These are phyloP conservation scores for Cryptosporidium parvum DNA, from an alignment of 169 alveolate genomes.

Conservation along the genomic window DNA sequence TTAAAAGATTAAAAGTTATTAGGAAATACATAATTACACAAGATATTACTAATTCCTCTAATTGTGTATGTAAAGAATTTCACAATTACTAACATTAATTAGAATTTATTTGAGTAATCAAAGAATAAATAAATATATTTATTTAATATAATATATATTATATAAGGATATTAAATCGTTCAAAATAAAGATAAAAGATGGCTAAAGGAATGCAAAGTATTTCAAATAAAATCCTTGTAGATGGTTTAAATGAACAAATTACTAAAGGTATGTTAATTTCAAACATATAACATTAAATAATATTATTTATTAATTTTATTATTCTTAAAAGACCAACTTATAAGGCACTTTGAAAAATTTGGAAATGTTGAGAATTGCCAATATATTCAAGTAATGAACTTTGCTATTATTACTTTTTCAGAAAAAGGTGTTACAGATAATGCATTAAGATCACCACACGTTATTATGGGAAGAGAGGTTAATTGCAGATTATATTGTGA, in stretches of 20 bases:
- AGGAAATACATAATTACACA: background rate
- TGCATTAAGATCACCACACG: slow-evolving; percentile 74
- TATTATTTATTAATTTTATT: background rate
- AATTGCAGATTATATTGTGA: slow-evolving; percentile 69
- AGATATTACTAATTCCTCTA: background rate
- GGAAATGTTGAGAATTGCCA: slow-evolving; percentile 74
- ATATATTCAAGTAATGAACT: slow-evolving; percentile 67
- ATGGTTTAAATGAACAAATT: slow-evolving; percentile 66
- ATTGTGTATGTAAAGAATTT: background rate
- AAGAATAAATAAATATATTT: background rate
- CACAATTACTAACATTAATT: slow-evolving; percentile 9
- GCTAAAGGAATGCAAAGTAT: slow-evolving; percentile 24
- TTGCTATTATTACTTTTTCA: slow-evolving; percentile 62
- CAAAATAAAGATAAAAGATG: slow-evolving; percentile 20
- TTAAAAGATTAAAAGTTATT: background rate
- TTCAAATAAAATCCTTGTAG: slow-evolving; percentile 60
- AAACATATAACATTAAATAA: background rate
- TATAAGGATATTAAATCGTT: background rate
- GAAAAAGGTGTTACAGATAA: slow-evolving; percentile 62
- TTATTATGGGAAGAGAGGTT: slow-evolving; percentile 74
- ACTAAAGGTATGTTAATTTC: slow-evolving; percentile 45
- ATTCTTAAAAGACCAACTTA: slow-evolving; percentile 22
- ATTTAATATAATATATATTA: background rate
- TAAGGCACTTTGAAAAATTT: slow-evolving; percentile 71
- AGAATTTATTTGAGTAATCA: slow-evolving; percentile 2